Evolutionary conservation across 2,329 filamentous ascomycete genomes (phyloP), one percentile per base, ranked within the genome.

Genomic region (Pseudocercospora cruenta): DNA sequence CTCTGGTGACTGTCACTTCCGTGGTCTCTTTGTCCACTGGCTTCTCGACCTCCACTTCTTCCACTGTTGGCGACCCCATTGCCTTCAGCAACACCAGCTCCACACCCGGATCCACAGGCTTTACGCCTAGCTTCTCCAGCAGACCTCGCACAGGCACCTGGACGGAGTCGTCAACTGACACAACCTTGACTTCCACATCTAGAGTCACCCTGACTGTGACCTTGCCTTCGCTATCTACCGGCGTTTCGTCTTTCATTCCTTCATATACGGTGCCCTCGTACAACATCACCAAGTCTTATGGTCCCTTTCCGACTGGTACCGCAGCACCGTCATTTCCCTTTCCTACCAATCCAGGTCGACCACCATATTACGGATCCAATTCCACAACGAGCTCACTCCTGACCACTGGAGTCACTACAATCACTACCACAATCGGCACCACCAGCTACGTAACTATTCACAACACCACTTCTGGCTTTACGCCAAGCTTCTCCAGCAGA

Each of bases 361-460:
- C 47, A 24, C 47, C 47, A 24, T 51, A 24, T 19, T 51, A 22
- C 10, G 47, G 21, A n/a, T 51, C 47, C 10, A 51, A 51, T 8
- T 51, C 47, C 21, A 51, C 47, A 24, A 26, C 21, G 47, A 51
- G 47, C 47, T 51, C 21, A 1, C 26, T 22, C 47, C 19, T 22
- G 47, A 51, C 47, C 5, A 39, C 51, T 16, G 33, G 19, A 14
- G 21, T 33, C 8, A 59, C 53, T 12, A 60, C 58, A 5, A 39
- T 53, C 22, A 63, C 47, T 58, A 57, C 22, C 24, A 57, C 49
- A 10, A 49, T 58, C 19, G 62, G 55, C 60, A 55, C 59, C n/a
- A 61, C 47, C 22, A 60, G 12, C 47, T 51, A 62, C 26, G 58
- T 62, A 7, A 57, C 58, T 12, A 19, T 49, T 21, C 19, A 49